Evolutionary conservation across 1,284 basidiomycete genomes (phyloP).

Genomic region (Trametes versicolor): DNA sequence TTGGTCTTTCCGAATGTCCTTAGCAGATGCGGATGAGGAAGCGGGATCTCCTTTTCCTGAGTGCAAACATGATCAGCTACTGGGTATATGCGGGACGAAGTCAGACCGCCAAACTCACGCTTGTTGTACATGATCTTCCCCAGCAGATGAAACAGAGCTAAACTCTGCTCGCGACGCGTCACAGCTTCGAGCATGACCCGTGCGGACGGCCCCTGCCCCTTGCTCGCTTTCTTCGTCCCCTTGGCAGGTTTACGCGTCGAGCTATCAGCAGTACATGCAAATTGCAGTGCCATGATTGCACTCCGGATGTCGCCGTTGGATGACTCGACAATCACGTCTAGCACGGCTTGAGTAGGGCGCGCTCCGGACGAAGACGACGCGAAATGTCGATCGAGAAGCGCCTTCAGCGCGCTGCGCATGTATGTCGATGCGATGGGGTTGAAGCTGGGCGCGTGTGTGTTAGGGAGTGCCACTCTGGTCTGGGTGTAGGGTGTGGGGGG

Average conservation of each 20-base stretch:
- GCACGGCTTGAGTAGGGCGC: slow-evolving; percentile 66
- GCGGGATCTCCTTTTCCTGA: slow-evolving; percentile 79
- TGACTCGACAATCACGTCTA: slow-evolving; percentile 82
- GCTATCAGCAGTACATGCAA: slow-evolving; percentile 56
- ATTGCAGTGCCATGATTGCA: slow-evolving; percentile 93
- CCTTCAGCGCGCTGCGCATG: slow-evolving; percentile 81
- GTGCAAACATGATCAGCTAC: slow-evolving; percentile 1
- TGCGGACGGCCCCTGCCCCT: slow-evolving; percentile 30
- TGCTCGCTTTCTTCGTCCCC: slow-evolving; percentile 28
- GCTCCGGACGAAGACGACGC: slow-evolving; percentile 39
- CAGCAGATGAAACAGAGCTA: slow-evolving; percentile 92
- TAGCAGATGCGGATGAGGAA: slow-evolving; percentile 59
- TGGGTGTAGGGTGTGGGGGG: background rate
- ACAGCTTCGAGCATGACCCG: slow-evolving; percentile 70
- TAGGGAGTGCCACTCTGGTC: background rate
- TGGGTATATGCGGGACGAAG: background rate
- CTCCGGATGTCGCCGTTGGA: slow-evolving; percentile 92
- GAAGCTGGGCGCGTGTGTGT: slow-evolving; percentile 54
- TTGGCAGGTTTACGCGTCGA: slow-evolving; percentile 9
- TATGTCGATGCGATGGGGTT: slow-evolving; percentile 92
- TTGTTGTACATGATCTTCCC: slow-evolving; percentile 98
- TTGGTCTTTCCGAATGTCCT: slow-evolving; percentile 65
- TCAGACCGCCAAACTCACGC: slow-evolving; percentile 58
- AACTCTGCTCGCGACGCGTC: slow-evolving; percentile 84
- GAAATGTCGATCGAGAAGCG: slow-evolving; percentile 65